These are phyloP conservation scores for Diplogelasinospora grovesii DNA, from an alignment of 495 filamentous ascomycete species.

Conservation along the genomic window DNA sequence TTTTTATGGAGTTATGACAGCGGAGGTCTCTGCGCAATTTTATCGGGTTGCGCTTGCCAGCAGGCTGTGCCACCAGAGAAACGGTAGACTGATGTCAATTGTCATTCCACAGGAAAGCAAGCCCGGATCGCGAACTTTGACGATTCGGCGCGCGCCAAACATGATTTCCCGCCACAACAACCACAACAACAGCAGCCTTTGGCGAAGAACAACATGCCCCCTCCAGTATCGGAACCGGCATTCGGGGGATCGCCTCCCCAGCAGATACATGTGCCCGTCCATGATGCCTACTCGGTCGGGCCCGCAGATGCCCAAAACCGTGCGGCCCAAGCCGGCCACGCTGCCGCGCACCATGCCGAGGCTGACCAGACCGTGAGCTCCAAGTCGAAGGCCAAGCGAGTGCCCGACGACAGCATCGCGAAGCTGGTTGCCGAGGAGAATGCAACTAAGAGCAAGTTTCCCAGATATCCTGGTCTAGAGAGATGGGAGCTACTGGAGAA, in stretches of 20 bases:
- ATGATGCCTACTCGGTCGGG: slow-evolving; percentile 51
- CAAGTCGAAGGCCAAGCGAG: slow-evolving; percentile 44
- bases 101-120: slow-evolving; percentile 58
- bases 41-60: too few relatives aligned
- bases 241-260: slow-evolving; percentile 7
- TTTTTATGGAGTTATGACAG: neutral
- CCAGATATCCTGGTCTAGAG: slow-evolving; percentile 85
- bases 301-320: slow-evolving; percentile 54
- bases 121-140: slow-evolving; percentile 64
- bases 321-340: slow-evolving; percentile 57
- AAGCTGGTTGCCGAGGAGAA: slow-evolving; percentile 88
- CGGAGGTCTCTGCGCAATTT: too few relatives aligned
- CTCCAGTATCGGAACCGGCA: slow-evolving; percentile 20
- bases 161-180: slow-evolving; percentile 51
- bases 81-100: slow-evolving; percentile 24
- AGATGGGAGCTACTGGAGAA: slow-evolving; percentile 88
- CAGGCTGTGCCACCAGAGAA: slow-evolving; percentile 3
- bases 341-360: slow-evolving; percentile 46
- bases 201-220: slow-evolving; percentile 29
- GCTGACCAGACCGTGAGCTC: slow-evolving; percentile 22
- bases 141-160: slow-evolving; percentile 39
- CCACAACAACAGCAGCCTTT: slow-evolving; percentile 31
- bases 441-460: slow-evolving; percentile 74
- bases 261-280: slow-evolving; percentile 11
- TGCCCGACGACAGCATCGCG: slow-evolving; percentile 63